phyloP scores from a whole-genome alignment of 371 early-diverging fungal species.

The Apophysomyces sp. region DNA sequence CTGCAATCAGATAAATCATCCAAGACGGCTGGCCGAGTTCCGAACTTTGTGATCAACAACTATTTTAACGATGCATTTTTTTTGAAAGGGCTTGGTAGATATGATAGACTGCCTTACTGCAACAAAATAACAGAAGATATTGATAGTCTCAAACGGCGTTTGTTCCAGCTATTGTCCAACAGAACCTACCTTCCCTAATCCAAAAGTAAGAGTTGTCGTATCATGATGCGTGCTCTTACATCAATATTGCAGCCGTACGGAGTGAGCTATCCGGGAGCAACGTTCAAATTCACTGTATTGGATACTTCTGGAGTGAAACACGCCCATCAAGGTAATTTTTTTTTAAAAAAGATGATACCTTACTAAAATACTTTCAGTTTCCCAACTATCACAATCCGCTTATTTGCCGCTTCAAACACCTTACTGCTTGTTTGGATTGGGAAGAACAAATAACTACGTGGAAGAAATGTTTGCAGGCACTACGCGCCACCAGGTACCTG shows the following conservation, averaged over 20 bases:
- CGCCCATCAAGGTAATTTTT: slow-evolving; percentile 66
- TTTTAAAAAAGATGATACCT: too few species aligned
- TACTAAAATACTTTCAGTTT: too few species aligned
- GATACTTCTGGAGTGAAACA: slow-evolving; percentile 78
- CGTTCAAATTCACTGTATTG: slow-evolving; percentile 82
- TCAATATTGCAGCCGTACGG: slow-evolving; percentile 64
- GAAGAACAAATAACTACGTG: slow-evolving; percentile 94
- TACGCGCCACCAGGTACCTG: slow-evolving; percentile 59
- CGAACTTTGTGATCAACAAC: slow-evolving; percentile 73
- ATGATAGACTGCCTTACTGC: background rate
- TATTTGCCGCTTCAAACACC: slow-evolving; percentile 82
- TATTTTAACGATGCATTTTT: slow-evolving; percentile 94
- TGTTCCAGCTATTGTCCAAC: slow-evolving; percentile 58
- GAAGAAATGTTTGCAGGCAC: slow-evolving; percentile 89
- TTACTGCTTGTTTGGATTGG: slow-evolving; percentile 84
- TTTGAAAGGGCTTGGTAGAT: slow-evolving; percentile 74
- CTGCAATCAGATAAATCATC: slow-evolving; percentile 28
- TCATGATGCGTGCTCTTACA: background rate
- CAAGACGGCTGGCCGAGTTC: slow-evolving; percentile 24
- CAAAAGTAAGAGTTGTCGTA: slow-evolving; percentile 5
- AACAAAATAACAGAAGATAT: background rate
- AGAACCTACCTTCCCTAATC: slow-evolving; percentile 32
- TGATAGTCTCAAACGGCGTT: slow-evolving; percentile 71
- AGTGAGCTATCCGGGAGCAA: slow-evolving; percentile 80
- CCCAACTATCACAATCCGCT: slow-evolving; percentile 78